Base-by-base conservation (phyloP, 2,329 filamentous ascomycete species). In the Corinectria fuckeliana region DNA sequence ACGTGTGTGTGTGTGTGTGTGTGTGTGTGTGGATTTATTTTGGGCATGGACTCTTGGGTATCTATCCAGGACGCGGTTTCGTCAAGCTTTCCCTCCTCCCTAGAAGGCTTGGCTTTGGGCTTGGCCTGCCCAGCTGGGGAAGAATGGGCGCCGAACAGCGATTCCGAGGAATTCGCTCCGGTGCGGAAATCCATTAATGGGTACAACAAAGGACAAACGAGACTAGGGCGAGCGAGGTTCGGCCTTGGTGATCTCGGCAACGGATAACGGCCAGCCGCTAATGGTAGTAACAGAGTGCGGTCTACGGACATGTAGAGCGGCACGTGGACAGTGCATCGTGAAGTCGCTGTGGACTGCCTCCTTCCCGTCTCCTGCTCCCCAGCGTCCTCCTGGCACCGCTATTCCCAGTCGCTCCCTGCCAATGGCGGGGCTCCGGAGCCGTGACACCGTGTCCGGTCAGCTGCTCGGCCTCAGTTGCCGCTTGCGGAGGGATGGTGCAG, bases 151-250 rank as follows among this genome's bases (percentile, higher is more conserved):
- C 36, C 36, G 16, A 39, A 49, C 30, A 28, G 23, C 14, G 26
- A 5, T 10, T 49, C n/a, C 32, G 41, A 36, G 38, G 50, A 53
- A 58, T 58, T 48, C 26, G 49, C 42, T n/a, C 56, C 42, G 56
- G n/a, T 13, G 34, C 14, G 41, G 41, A 16, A 23, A 45, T 45
- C 23, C 14, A 45, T 45, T 21, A 28, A 45, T 28, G 42, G 16
- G 13, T 10, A 10, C 38, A 18, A n/a, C n/a, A n/a, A n/a, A 5
- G 42, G 11, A 47, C 42, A 38, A 58, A 58, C 34, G 18, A 25
- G 56, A 42, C 42, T 52, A 52, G 49, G 48, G 41, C 44, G 49
- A 42, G 50, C 56, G 50, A 58, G 16, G 42, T 48, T 53, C 56
- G 42, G 42, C 42, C 42, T 16, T 45, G 8, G 25, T 45, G 41